Evolutionary conservation across 176 grass and related monocot genomes (phyloP).

Genomic region (Triticum dicoccoides): DNA sequence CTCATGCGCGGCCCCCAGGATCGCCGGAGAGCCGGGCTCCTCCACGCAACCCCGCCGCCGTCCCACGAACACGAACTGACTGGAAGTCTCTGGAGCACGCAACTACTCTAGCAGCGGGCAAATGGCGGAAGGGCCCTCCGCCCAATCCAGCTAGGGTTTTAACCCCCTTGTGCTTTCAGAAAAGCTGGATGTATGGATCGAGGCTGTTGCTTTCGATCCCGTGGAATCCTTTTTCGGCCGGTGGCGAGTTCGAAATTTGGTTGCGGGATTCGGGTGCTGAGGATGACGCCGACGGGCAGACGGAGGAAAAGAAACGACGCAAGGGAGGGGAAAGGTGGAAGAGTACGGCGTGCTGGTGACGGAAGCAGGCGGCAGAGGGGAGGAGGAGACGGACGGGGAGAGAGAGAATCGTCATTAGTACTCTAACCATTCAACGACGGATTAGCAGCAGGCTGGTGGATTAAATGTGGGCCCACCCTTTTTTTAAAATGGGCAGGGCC

Average conservation of each 20-base stretch:
- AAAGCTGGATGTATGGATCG: conserved; percentile 5
- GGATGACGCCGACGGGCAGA: not conserved
- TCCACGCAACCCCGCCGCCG: not conserved
- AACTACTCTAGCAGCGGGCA: not conserved
- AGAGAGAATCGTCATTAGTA: not conserved
- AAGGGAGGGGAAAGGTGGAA: not conserved
- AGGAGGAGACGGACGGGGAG: not conserved
- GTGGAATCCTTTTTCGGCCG: conserved; percentile 18
- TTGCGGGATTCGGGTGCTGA: not conserved
- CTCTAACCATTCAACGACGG: not conserved
- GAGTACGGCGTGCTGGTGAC: not conserved
- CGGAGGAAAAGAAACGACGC: not conserved
- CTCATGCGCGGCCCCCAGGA: conserved; percentile 8
- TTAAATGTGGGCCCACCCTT: not conserved
- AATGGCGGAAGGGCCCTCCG: not conserved
- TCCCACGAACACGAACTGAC: not conserved
- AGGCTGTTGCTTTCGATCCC: conserved; percentile 39
- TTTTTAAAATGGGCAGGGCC: not conserved
- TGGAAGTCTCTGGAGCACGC: conserved; percentile 7
- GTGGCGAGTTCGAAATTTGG: conserved; percentile 25
- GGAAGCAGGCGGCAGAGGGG: not conserved
- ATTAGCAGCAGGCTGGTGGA: not conserved
- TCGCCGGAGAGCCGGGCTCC: not conserved
- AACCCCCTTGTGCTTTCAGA: not conserved
- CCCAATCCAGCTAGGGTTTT: conserved; percentile 1